Evolutionary conservation across 768 basidiomycete species (phyloP).

Genomic region (Calocybe indica): DNA sequence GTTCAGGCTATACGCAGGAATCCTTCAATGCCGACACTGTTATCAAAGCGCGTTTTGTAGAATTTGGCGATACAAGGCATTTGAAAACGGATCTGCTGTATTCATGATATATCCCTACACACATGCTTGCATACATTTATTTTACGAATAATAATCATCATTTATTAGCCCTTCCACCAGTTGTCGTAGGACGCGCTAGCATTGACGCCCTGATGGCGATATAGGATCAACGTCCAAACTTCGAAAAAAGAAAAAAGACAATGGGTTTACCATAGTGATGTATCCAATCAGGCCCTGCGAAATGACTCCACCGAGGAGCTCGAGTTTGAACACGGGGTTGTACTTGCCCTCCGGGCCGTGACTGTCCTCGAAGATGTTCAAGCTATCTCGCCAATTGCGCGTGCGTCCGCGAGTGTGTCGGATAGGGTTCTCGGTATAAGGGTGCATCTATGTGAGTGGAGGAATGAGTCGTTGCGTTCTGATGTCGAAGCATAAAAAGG

Average conservation of each 20-base stretch:
- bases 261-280: slow-evolving; percentile 44
- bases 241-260: neutral
- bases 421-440: slow-evolving; percentile 46
- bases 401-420: slow-evolving; percentile 40
- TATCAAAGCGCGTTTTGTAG: too few relatives aligned
- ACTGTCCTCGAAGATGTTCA: slow-evolving; percentile 49
- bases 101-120: too few relatives aligned
- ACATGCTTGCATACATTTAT: too few relatives aligned
- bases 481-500: neutral
- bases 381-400: slow-evolving; percentile 45
- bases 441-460: slow-evolving; percentile 35
- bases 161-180: slow-evolving; percentile 24
- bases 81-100: too few relatives aligned
- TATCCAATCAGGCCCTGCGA: slow-evolving; percentile 46
- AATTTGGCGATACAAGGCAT: too few relatives aligned
- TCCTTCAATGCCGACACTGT: too few relatives aligned
- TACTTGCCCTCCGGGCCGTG: slow-evolving; percentile 43
- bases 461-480: neutral
- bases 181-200: slow-evolving; percentile 32
- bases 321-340: slow-evolving; percentile 45
- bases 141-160: neutral
- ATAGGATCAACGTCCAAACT: neutral
- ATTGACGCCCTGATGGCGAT: slow-evolving; percentile 29
- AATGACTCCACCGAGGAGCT: slow-evolving; percentile 44
- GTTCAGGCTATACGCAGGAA: too few relatives aligned